phyloP scores from a whole-genome alignment of 768 basidiomycete species.

The Phaeotremella skinneri region DNA sequence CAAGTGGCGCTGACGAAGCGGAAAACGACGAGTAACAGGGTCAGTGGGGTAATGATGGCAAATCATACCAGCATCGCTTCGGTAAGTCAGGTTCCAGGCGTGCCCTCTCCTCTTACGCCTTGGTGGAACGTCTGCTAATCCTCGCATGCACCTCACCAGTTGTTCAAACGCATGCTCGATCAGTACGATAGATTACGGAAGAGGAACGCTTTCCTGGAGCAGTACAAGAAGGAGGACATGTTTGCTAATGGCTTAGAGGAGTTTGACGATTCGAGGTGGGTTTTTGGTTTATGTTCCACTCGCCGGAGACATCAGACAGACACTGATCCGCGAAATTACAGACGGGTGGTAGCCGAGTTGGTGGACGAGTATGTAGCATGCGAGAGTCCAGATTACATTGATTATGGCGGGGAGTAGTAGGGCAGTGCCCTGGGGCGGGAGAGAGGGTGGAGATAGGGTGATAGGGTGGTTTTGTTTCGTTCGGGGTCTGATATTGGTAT shows the following conservation, averaged over 20 bases:
- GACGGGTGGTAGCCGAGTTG: conserved; percentile 34
- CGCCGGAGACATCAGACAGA: neutral
- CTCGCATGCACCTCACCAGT: conserved; percentile 56
- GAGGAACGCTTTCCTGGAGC: conserved; percentile 91
- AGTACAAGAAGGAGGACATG: conserved; percentile 95
- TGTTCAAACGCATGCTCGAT: conserved; percentile 93
- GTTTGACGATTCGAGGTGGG: conserved; percentile 93
- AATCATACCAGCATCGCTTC: conserved; percentile 99
- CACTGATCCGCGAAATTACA: neutral
- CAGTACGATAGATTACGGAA: conserved; percentile 85
- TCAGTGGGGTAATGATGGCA: conserved; percentile 96
- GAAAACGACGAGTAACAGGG: conserved; percentile 89
- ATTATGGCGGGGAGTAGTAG: conserved; percentile 38
- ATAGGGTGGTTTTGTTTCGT: too few species aligned
- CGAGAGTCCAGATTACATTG: conserved; percentile 89
- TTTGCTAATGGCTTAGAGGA: conserved; percentile 91
- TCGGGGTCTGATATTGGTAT: too few species aligned
- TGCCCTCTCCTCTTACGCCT: neutral
- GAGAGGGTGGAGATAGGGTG: neutral
- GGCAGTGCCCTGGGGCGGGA: neutral
- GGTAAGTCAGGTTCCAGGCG: conserved; percentile 56
- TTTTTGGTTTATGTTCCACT: neutral
- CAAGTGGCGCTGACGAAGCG: conserved; percentile 87
- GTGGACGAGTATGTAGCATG: conserved; percentile 83
- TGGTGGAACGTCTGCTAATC: neutral